Percentiles rank a stretch among this genome's conserved stretches.
phyloP scores from a whole-genome alignment of 805 yeast species.

The Wickerhamomyces rabaulensis region DNA sequence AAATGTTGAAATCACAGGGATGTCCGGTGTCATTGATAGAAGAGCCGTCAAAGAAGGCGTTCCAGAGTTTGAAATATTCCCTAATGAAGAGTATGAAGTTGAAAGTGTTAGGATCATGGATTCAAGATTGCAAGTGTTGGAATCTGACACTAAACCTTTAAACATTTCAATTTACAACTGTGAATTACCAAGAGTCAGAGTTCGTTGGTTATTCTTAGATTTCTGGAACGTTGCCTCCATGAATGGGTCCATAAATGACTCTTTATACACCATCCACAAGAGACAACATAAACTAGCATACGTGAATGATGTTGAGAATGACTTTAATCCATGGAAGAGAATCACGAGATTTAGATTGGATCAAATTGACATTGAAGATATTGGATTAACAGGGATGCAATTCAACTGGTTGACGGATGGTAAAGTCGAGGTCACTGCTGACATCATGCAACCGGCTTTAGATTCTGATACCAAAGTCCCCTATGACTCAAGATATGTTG shows the following conservation, averaged over 20 bases:
- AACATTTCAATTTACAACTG: constrained; percentile 59
- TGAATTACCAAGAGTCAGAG: constrained; percentile 55
- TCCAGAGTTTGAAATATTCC: constrained; percentile 26
- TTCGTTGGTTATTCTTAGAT: constrained; percentile 56
- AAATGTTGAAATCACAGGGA: constrained; percentile 71
- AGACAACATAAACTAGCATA: constrained; percentile 55
- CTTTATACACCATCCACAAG: constrained; percentile 73
- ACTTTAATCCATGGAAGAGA: constrained; percentile 42
- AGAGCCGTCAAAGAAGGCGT: constrained; percentile 25
- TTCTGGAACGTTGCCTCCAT: constrained; percentile 65
- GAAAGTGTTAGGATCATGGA: constrained; percentile 44
- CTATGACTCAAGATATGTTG: constrained; percentile 43
- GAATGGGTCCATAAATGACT: constrained; percentile 69
- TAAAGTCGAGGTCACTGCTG: constrained; percentile 63
- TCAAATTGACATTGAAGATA: constrained; percentile 31
- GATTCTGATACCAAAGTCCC: constrained; percentile 22
- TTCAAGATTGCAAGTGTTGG: constrained; percentile 37
- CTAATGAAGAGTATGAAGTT: constrained; percentile 33
- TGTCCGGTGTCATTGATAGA: constrained; percentile 79
- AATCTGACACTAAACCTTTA: constrained; percentile 14
- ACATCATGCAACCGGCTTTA: constrained; percentile 62
- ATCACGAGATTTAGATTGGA: constrained; percentile 42
- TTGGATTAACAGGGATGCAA: constrained; percentile 28
- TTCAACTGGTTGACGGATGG: constrained; percentile 74
- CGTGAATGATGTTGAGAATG: constrained; percentile 32